phyloP scores from a whole-genome alignment of 352 stramenopile genomes.

The Aphanomyces stellatus region DNA sequence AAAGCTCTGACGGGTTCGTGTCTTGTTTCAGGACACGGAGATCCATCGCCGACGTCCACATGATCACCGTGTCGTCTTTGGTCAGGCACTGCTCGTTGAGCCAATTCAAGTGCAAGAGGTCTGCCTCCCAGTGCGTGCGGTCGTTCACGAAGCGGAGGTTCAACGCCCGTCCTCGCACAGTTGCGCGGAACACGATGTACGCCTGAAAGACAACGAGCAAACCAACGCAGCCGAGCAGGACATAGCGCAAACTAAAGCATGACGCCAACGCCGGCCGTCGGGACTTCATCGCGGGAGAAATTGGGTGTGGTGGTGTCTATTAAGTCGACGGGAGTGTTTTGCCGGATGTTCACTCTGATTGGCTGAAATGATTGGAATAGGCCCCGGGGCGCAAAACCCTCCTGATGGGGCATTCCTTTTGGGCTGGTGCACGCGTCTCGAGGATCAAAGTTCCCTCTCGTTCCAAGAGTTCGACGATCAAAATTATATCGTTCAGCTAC shows the following conservation, averaged over 20 bases:
- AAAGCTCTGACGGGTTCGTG: not conserved
- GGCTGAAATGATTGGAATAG: too few species aligned
- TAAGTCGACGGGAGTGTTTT: too few species aligned
- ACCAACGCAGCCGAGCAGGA: not conserved
- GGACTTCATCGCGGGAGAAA: not conserved
- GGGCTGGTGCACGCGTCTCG: not conserved
- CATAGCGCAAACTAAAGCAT: not conserved
- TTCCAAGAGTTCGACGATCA: too few species aligned
- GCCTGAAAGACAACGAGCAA: not conserved
- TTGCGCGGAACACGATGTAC: not conserved
- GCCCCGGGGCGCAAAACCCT: too few species aligned
- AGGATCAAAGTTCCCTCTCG: not conserved
- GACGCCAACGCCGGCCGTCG: not conserved
- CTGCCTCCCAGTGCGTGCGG: not conserved
- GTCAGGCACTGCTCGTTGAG: not conserved
- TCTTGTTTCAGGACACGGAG: not conserved
- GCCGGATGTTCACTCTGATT: too few species aligned
- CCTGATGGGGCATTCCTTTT: not conserved
- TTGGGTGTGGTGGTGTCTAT: too few species aligned
- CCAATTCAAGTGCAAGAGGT: constrained; percentile 8
- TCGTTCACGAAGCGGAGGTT: not conserved
- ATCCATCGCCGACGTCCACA: not conserved
- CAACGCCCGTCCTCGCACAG: not conserved
- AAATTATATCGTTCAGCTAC: too few species aligned
- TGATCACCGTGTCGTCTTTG: not conserved